Evolutionary conservation across 73 alveolate species (phyloP).

Genomic region (Paramecium octaurelia): DNA sequence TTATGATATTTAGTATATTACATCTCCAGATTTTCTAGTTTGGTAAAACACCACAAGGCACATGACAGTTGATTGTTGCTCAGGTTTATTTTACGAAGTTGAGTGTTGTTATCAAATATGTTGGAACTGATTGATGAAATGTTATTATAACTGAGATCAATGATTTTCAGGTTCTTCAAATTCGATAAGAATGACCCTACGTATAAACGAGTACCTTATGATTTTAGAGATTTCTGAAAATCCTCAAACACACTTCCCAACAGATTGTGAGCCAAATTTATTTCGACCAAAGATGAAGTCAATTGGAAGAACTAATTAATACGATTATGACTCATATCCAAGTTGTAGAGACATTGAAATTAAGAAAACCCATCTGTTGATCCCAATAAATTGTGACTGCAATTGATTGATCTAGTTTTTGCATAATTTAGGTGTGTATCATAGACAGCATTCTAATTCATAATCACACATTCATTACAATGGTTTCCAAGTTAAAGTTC

Average conservation of each 20-base stretch:
- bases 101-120: neutral
- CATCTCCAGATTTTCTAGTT: slow-evolving; percentile 1
- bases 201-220: slow-evolving; percentile 23
- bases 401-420: neutral
- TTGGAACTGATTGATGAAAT: neutral
- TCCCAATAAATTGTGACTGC: slow-evolving; percentile 17
- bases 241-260: slow-evolving; percentile 26
- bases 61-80: neutral
- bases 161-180: neutral
- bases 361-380: slow-evolving; percentile 37
- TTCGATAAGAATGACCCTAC: slow-evolving; percentile 1
- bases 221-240: neutral
- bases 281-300: slow-evolving; percentile 13
- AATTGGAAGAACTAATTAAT: neutral
- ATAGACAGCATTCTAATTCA: neutral
- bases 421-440: neutral
- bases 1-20: neutral
- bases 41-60: slow-evolving; percentile 20
- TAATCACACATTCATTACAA: neutral
- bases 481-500: neutral
- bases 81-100: neutral
- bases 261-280: neutral
- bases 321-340: neutral
- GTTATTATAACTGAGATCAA: neutral
- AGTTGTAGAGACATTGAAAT: neutral